Conservation (phyloP, 805 yeast genomes). For the Lipomyces sp. region DNA sequence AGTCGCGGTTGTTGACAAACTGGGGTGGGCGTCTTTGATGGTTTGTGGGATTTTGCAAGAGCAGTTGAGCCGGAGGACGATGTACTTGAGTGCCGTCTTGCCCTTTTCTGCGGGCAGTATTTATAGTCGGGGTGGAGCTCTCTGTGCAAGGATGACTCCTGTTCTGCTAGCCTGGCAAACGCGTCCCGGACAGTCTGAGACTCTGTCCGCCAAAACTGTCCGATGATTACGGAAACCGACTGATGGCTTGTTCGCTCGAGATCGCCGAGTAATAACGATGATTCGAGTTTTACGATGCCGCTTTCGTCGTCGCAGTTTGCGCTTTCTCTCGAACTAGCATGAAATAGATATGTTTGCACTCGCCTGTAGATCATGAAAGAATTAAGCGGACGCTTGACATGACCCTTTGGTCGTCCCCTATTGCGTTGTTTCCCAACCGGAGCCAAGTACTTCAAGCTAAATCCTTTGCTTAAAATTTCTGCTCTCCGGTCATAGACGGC, state of each 20-base stretch:
- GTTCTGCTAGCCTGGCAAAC: conserved; percentile 48
- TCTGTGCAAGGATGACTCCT: conserved; percentile 51
- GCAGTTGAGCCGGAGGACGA: background rate
- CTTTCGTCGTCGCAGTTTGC: background rate
- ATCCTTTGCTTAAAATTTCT: conserved; percentile 8
- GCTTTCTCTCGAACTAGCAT: conserved; percentile 27
- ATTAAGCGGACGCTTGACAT: conserved; percentile 54
- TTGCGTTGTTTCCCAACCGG: conserved; percentile 11
- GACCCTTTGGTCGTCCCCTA: conserved; percentile 9
- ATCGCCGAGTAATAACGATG: conserved; percentile 10
- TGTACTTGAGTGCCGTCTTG: background rate
- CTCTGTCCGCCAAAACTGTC: conserved; percentile 56
- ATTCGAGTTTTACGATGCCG: background rate
- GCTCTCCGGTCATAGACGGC: conserved; percentile 10
- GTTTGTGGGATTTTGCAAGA: background rate
- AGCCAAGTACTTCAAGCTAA: conserved; percentile 10
- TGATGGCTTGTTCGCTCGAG: conserved; percentile 50
- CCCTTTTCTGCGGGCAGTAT: conserved; percentile 50
- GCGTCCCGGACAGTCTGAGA: conserved; percentile 45
- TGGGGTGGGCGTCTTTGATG: background rate
- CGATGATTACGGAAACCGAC: conserved; percentile 50
- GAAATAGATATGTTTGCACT: conserved; percentile 47
- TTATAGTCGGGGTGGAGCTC: conserved; percentile 53
- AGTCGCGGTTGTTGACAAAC: background rate
- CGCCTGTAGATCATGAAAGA: conserved; percentile 55